These are phyloP conservation scores for Nothomitra cinnamomea DNA, from an alignment of 2,329 filamentous ascomycete genomes.

Conservation along the genomic window DNA sequence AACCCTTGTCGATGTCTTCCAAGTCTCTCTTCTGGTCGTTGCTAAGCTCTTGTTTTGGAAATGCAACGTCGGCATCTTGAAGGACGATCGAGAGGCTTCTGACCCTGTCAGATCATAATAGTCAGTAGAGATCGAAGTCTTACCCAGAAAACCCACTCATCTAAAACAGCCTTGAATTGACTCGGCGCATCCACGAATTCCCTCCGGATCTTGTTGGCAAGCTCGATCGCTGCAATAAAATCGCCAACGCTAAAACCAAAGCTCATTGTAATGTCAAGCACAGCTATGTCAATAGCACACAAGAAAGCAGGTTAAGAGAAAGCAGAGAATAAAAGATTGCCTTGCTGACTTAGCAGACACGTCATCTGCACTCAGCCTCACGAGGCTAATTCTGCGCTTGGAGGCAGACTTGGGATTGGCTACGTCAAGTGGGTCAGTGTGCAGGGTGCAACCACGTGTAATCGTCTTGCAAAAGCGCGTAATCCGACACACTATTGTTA, in stretches of 20 bases:
- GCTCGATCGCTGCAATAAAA: constrained; percentile 10
- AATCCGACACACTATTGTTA: too few species aligned
- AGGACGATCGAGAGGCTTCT: neutral
- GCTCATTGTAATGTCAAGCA: constrained; percentile 8
- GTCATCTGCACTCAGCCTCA: too few species aligned
- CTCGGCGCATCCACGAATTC: constrained; percentile 10
- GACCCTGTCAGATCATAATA: neutral
- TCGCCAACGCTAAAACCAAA: constrained; percentile 13
- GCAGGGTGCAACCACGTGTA: too few species aligned
- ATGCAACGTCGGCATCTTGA: neutral
- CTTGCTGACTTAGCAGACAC: too few species aligned
- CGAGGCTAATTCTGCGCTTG: too few species aligned
- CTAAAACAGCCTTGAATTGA: constrained; percentile 10
- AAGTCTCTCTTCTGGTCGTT: neutral
- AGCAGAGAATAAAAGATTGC: too few species aligned
- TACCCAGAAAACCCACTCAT: constrained; percentile 12
- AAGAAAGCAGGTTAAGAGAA: too few species aligned
- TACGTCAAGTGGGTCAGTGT: too few species aligned
- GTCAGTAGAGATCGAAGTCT: too few species aligned
- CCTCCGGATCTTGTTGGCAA: constrained; percentile 11
- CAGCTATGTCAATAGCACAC: neutral
- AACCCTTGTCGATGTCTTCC: neutral
- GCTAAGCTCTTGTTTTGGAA: neutral
- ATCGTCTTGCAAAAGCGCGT: too few species aligned
- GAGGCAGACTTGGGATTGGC: too few species aligned